Evolutionary conservation across 2,329 filamentous ascomycete species (phyloP), one percentile per base, ranked within the genome.

Genomic region (Fusarium armeniacum): DNA sequence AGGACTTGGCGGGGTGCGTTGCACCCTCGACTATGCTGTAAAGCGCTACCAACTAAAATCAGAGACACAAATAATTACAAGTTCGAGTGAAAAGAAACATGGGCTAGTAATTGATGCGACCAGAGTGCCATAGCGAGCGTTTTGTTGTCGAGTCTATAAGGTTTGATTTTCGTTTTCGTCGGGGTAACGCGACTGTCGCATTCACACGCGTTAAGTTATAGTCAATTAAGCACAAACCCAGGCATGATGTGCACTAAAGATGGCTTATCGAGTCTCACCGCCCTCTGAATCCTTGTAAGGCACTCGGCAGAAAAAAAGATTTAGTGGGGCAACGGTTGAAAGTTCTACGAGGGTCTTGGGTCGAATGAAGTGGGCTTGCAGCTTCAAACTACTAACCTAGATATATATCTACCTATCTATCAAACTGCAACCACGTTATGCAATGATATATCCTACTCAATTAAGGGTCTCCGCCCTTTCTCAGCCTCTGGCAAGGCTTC

Each of bases 291-390:
- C 58, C 59, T 50, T 57, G 70, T 67, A 58, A 59, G 30, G 44
- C n/a, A 30, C 12, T 8, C 40, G 75, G 77, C 72, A 74, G 69
- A 77, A 78, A 77, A 76, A 77, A 73, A 72, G 67, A 22, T 69
- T 67, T 53, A 59, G 49, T 36, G 62, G 47, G 52, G 20, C 56
- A 40, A 33, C 28, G n/a, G n/a, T n/a, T 41, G 65, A 70, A 69
- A 59, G 62, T 72, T 59, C 24, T 51, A 30, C 11, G 28, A 28
- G 53, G 44, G 38, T 51, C 22, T 32, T 49, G 43, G 40, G 32
- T 38, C 24, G 20, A 33, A 65, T 20, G 22, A 58, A 52, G 30
- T 45, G 24, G 35, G 26, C 35, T 59, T 40, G n/a, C 26, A 65
- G 50, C 40, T 35, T 41, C 55, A 55, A 52, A 52, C 24, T 28